Evolutionary conservation across 148 eudicot genomes (phyloP), one percentile per base, ranked within the genome.

Genomic region (Spergularia bocconei): DNA sequence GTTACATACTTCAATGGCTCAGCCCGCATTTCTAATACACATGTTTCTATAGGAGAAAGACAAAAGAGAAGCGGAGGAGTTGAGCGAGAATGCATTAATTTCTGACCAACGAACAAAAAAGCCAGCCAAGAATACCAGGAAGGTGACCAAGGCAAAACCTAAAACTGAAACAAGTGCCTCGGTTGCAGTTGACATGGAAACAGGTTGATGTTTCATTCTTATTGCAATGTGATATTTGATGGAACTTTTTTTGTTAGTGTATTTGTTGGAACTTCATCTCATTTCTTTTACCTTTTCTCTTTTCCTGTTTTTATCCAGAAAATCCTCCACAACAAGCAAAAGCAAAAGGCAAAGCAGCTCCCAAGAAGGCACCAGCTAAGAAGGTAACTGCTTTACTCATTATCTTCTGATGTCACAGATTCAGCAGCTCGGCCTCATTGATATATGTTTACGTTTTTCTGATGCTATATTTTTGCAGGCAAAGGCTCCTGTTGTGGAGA

Each of bases 351-450:
- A 85, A 56, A 83, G 85, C 79, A 71, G 90, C 78, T 50, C 63
- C 88, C 51, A 95, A 89, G 87, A 92, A 92, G 79, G 92, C 87
- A 79, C 85, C 93, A 10, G 86, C 83, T 59, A 86, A 74, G 83
- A 86, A 84, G 93, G 97, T 92, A 16, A 13, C 84, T 59, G 50
- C 38, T 16, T 55, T 9, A 13, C 50, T 19, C 14, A 10, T 61
- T 60, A 51, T 16, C 4, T 17, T 15, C 41, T 59, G 6, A 29
- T 68, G 1, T 48, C 50, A 36, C 39, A 23, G 25, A 23, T 23
- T 23, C 25, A 17, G 21, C 38, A 23, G 21, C 39, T 33, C 64
- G 11, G 44, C 8, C 51, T 44, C 13, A 68, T 68, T 13, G 38
- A 21, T 23, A 70, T 53, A 54, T 11, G 53, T 25, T 70, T 55